phyloP scores from a whole-genome alignment of 1,139 yeast genomes.

The Geotrichum reessii region DNA sequence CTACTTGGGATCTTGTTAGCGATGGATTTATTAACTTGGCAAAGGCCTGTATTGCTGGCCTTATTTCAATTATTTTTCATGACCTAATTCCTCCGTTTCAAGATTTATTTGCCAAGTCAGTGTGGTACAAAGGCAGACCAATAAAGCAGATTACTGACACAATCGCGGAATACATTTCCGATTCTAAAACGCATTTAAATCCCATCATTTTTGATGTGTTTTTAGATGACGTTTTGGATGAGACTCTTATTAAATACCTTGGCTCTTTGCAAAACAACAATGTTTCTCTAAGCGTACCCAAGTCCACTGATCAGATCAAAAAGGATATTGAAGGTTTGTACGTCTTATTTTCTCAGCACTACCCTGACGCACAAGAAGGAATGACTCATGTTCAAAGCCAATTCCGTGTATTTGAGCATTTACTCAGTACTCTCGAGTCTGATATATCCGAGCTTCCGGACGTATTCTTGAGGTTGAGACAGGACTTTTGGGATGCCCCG shows the following conservation, averaged over 20 bases:
- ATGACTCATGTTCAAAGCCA: conserved; percentile 41
- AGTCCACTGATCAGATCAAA: conserved; percentile 55
- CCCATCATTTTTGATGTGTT: conserved; percentile 49
- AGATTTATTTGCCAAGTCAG: conserved; percentile 40
- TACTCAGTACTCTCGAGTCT: conserved; percentile 59
- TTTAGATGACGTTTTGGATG: conserved; percentile 48
- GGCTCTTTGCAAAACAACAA: conserved; percentile 42
- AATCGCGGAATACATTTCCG: conserved; percentile 66
- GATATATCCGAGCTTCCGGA: conserved; percentile 46
- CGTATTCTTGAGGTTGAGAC: conserved; percentile 61
- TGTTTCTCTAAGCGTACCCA: conserved; percentile 42
- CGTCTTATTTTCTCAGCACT: conserved; percentile 50
- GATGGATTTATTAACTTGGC: conserved; percentile 76
- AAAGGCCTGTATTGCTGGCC: conserved; percentile 57
- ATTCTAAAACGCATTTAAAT: conserved; percentile 47
- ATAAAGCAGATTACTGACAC: conserved; percentile 65
- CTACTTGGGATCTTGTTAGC: conserved; percentile 56
- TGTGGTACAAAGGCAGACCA: conserved; percentile 43
- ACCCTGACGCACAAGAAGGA: conserved; percentile 29
- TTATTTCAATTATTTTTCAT: conserved; percentile 63
- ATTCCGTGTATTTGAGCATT: conserved; percentile 63
- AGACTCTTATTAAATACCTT: conserved; percentile 44
- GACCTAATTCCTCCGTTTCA: conserved; percentile 52
- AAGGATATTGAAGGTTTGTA: conserved; percentile 65
- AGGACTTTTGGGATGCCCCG: conserved; percentile 55